Base-by-base conservation (phyloP, 2,329 filamentous ascomycete genomes). In the Microascus cirrosus region DNA sequence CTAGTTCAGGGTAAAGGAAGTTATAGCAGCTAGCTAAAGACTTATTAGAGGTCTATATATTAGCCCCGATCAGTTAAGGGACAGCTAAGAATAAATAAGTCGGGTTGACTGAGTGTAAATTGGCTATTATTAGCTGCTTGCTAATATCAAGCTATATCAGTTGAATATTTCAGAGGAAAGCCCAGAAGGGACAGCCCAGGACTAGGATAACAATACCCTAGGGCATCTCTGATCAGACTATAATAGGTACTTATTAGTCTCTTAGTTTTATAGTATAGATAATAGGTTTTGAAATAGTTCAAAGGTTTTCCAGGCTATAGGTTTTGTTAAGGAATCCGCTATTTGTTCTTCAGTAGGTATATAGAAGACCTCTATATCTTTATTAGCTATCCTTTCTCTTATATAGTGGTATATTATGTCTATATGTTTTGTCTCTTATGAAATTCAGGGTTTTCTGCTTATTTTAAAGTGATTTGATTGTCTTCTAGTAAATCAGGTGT, bases 371-470 rank as follows among this genome's bases (percentile, higher is more conserved):
- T 59, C 32, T 56, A 39, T 24, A 20, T 42, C 36, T 39, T 50
- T 28, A 35, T 24, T 42, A 53, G n/a, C 28, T 32, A 56, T 25
- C 24, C 48, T 57, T 32, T 50, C n/a, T 52, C 50, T 45, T 52
- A 55, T n/a, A 51, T 32, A 20, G 28, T 39, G 42, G 24, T 39
- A 48, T 18, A 48, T 48, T 24, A 22, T 48, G 7, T 48, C n/a
- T 20, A 52, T 53, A 52, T 52, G 36, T 45, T 35, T 13, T 55
- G 18, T 56, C 42, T 55, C 50, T 59, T 42, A 36, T 24, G 32
- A 20, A 35, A 59, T 59, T 50, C 52, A 48, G 11, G 35, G 8
- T 56, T 56, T 56, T 51, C 11, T 48, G 25, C 42, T 54, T 42
- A 20, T 53, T 39, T 51, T 55, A 54, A 24, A 54, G 32, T 42